phyloP scores from a whole-genome alignment of 2,329 filamentous ascomycete species.

The Phialophora expanda region DNA sequence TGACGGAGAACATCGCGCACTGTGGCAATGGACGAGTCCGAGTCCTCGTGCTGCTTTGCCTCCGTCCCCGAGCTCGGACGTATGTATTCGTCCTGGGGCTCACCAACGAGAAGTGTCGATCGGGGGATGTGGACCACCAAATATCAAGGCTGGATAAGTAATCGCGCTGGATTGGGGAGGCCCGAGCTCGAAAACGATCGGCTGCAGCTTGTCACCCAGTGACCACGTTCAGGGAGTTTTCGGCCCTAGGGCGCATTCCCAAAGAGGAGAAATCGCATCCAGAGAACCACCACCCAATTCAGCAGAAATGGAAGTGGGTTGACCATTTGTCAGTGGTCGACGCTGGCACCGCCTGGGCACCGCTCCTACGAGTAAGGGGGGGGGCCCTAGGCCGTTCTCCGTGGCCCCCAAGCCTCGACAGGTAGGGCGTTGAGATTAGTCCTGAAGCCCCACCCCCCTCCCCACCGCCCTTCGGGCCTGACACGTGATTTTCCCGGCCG shows the following conservation, averaged over 20 bases:
- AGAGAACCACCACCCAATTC: not conserved
- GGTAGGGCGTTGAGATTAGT: not conserved
- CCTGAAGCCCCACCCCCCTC: no score
- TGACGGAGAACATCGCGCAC: no score
- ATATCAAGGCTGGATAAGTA: no score
- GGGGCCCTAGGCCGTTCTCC: not conserved
- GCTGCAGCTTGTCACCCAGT: not conserved
- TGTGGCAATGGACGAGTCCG: no score
- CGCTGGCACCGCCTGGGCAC: not conserved
- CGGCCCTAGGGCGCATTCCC: constrained; percentile 12
- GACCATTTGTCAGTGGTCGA: constrained; percentile 2
- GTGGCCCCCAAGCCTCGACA: not conserved
- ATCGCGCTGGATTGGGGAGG: no score
- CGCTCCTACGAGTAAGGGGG: no score
- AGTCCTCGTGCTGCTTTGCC: not conserved
- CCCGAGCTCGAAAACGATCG: not conserved
- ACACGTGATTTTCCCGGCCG: constrained; percentile 24
- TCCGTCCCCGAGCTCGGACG: no score
- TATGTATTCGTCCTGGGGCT: no score
- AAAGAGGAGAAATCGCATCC: constrained; percentile 4
- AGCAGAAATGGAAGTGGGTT: constrained; percentile 15
- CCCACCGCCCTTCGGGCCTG: not conserved
- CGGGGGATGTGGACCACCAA: no score
- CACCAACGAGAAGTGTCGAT: no score
- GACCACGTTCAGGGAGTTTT: not conserved